Evolutionary conservation across 495 filamentous ascomycete species (phyloP), one percentile per base, ranked within the genome.

Genomic region (Trichoderma virens): DNA sequence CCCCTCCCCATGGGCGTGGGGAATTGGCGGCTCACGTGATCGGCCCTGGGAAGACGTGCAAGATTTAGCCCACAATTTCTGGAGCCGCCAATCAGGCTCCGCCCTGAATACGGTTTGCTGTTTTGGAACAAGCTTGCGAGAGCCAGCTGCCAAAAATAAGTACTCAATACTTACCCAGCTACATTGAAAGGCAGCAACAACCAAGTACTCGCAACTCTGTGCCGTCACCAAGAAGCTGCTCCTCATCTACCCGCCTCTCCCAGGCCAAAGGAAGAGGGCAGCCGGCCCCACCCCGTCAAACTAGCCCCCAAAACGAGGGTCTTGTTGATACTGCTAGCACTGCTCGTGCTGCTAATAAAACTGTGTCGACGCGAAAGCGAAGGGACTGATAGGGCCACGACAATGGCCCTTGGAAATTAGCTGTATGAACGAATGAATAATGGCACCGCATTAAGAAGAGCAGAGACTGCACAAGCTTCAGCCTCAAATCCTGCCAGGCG

Each of bases 401-500:
- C 4, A 11, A 35, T 11, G 32, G 32, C 32, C 5, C 11, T 27
- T 11, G 11, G 13, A 30, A 30, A 56, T 30, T 56, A 56, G 51
- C n/a, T 30, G 51, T 3, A 30, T 28, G 7, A 30, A 13, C 23
- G 51, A 27, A 27, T 56, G 51, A 56, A 56, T 56, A 23, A 31
- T 56, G 51, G 51, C 51, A 56, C 51, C 51, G 51, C 51, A 56
- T 56, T 56, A 23, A 56, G 51, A 56, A 47, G n/a, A 56, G 13
- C 51, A 14, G 14, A 56, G 25, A 16, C 51, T 13, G 23, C 51
- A n/a, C n/a, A n/a, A 56, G 51, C 51, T 56, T 56, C 51, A 56
- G 51, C 51, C 51, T 27, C 51, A 47, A 56, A 56, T 56, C 51
- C 51, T 56, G 23, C 51, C 51, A 56, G 51, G 51, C 25, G 51